These are phyloP conservation scores for Fistulinella prunicolor DNA, from an alignment of 768 basidiomycete species.

Conservation along the genomic window DNA sequence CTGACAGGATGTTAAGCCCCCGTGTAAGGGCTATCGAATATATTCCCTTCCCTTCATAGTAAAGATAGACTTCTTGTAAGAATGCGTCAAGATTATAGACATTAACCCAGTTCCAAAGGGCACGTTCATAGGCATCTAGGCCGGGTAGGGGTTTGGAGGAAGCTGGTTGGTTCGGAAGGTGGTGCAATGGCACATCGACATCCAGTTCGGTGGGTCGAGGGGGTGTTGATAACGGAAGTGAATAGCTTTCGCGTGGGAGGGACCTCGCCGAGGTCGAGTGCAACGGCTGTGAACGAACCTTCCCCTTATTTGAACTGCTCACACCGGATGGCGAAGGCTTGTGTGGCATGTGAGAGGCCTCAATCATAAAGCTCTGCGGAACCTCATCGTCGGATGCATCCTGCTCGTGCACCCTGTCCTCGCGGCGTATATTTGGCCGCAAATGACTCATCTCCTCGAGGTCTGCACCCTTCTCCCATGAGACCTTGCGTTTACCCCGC, in stretches of 20 bases:
- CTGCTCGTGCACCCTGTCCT: conserved; percentile 56
- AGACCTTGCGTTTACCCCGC: conserved; percentile 50
- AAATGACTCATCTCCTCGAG: conserved; percentile 55
- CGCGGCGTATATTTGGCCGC: conserved; percentile 69
- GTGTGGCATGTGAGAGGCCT: conserved; percentile 49
- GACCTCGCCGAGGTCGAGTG: conserved; percentile 48
- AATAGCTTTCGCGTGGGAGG: conserved; percentile 35
- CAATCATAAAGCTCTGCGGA: conserved; percentile 83
- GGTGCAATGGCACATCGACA: conserved; percentile 31
- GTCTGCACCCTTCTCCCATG: conserved; percentile 55
- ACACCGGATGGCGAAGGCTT: conserved; percentile 33
- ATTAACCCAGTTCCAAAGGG: conserved; percentile 99
- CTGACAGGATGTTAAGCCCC: conserved; percentile 93
- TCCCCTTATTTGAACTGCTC: conserved; percentile 35
- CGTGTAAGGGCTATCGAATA: conserved; percentile 90
- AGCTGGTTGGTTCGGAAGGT: conserved; percentile 19
- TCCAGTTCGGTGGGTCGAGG: conserved; percentile 66
- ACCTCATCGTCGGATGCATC: conserved; percentile 81
- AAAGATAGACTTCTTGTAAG: conserved; percentile 91
- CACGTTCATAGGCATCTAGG: conserved; percentile 82
- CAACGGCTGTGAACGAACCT: conserved; percentile 47
- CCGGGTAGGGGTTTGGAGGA: conserved; percentile 56
- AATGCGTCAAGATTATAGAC: conserved; percentile 96
- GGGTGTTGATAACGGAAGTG: conserved; percentile 47
- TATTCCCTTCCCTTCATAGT: conserved; percentile 96